Conservation (phyloP, 2,329 filamentous ascomycete genomes). For the Didymella exigua region DNA sequence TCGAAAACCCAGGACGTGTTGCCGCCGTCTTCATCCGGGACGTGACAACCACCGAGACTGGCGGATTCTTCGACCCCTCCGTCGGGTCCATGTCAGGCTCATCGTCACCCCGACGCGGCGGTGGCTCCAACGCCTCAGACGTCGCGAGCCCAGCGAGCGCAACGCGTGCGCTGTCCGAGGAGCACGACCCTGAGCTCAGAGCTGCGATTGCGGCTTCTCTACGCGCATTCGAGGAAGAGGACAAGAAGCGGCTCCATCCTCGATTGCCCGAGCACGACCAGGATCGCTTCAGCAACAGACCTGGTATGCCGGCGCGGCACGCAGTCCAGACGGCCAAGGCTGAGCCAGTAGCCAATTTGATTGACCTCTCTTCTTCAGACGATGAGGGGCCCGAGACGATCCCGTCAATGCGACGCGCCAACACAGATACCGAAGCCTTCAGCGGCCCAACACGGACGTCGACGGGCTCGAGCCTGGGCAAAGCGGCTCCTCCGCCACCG, state of each 20-base stretch:
- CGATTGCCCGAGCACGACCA: conserved; percentile 42
- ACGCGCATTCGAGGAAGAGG: conserved; percentile 52
- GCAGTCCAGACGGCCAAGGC: conserved; percentile 31
- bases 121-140: conserved; percentile 17
- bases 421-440: conserved; percentile 32
- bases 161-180: conserved; percentile 35
- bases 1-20: conserved; percentile 81
- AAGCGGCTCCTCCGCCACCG: conserved; percentile 41
- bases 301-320: conserved; percentile 45
- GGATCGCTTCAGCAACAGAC: conserved; percentile 43
- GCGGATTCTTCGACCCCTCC: conserved; percentile 78
- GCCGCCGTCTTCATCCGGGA: conserved; percentile 92
- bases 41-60: conserved; percentile 82
- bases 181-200: conserved; percentile 56
- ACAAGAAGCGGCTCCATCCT: conserved; percentile 41
- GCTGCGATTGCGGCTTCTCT: conserved; percentile 57
- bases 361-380: conserved; percentile 56
- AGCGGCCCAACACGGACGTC: background rate
- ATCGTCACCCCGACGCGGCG: conserved; percentile 24
- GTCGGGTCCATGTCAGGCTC: conserved; percentile 47
- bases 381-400: conserved; percentile 33
- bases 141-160: conserved; percentile 18
- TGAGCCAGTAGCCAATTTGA: conserved; percentile 49
- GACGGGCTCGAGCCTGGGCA: conserved; percentile 18
- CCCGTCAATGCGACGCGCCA: conserved; percentile 29